Base-by-base conservation (phyloP, 352 stramenopile species). In the Blastocystis hominis region DNA sequence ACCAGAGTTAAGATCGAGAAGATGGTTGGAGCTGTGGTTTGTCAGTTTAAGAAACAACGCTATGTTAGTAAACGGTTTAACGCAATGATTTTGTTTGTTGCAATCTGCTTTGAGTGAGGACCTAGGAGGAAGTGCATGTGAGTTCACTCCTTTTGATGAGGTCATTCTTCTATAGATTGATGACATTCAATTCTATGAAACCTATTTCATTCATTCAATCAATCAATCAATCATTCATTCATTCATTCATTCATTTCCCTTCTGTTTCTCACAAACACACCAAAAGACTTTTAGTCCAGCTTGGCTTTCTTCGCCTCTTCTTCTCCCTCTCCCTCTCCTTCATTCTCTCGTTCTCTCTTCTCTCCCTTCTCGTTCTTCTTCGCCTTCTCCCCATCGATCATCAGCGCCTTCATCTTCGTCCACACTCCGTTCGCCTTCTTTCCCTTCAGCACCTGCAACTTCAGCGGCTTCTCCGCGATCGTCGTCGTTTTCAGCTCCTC, bases 381-480 rank as follows among this genome's bases (percentile, higher is more conserved):
- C 46, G 44, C 55, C 6, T 36, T 47, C n/a, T 86, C 76, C 44
- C 68, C 56, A 20, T 63, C 46, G 34, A 76, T 40, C 76, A 86
- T 86, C 24, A 38, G 17, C 20, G 50, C 46, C 42, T 86, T 86
- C 40, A 86, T 76, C 76, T 86, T 72, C 17, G 76, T 76, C 76
- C 76, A 86, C 24, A 76, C 20, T 10, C 63, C 76, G 55, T 86
- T 86, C 0, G 76, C 76, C 63, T 86, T 72, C 63, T 86, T 86
- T 76, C 76, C 76, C 9, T 24, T 20, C 5, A 80, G 70, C 42
- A 80, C 63, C 40, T 36, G 53, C 15, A 80, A 46, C 46, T 80
- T 80, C 46, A 80, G 53, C 30, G 70, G 70, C 70, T 80, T 80
- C 36, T 50, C 70, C 3, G 70, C 44, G 3, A 80, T 36, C 55